Base-by-base conservation (phyloP, 352 stramenopile genomes). In the Phytophthora palmivora region DNA sequence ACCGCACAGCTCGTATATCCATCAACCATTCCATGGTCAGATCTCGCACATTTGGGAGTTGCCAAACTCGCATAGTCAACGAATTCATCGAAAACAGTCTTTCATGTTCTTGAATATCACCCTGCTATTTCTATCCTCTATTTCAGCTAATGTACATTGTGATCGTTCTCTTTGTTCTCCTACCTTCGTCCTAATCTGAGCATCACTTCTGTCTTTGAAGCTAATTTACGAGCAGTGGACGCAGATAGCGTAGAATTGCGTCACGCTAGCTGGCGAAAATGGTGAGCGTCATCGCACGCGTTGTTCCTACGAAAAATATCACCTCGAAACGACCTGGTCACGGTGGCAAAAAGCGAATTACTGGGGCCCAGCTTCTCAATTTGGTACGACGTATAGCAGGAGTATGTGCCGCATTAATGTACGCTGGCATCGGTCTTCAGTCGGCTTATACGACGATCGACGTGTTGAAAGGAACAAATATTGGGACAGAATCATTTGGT, bases 1-100 rank as follows among this genome's bases (percentile, higher is more conserved):
- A 76, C 64, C 11, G 67, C 67, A 12, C 52, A 65, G 9, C 62
- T 82, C 8, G 56, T 82, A 15, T 82, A 82, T 33, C 74, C 74
- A n/a, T 30, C 70, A 9, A 79, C 62, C 16, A 51, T 82, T 26
- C 41, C 57, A 8, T 58, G 74, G 33, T 21, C 24, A 1, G 74
- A 77, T 41, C 58, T 83, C 1, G 36, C 46, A 11, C 52, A 72
- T 19, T 59, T 79, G 16, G 68, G 72, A 21, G 68, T 77, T 24
- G 61, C 22, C 21, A 54, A 70, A n/a, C 59, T 74, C 0, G 70
- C 70, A 1, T 79, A 58, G 28, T 38, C 44, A 24, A 9, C 3
- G 30, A 34, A 7, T 7, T 34, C 6, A 14, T 14, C 30, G 30
- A 34, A 34, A 14, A 7, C 6, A 32, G 26, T 32, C 26, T 32